Evolutionary conservation across 108 stramenopile species (phyloP), one percentile per base, ranked within the genome.

Genomic region (Discostella stelligeroides): DNA sequence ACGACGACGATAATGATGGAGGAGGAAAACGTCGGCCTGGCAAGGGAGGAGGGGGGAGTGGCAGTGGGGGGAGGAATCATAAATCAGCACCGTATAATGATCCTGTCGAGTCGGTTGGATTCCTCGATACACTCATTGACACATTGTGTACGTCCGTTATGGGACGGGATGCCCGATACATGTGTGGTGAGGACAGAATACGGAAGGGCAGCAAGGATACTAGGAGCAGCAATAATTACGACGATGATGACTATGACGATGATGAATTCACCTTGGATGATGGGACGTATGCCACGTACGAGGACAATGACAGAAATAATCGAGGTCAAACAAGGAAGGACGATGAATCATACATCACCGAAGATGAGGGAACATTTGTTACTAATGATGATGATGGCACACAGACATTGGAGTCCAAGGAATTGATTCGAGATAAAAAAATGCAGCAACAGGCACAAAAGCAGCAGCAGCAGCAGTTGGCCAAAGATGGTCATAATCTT

Each of bases 61-160:
- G 23, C 23, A 17, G 6, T 23, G 10, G 23, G 20, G 17, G 20
- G 50, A 23, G 20, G 20, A 51, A 51, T 11, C 5, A 21, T 21
- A 51, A 51, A 21, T 51, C n/a, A n/a, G n/a, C 50, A 3, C 23
- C 50, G 1, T 72, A 79, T 29, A 53, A 64, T 24, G 82, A 87
- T 65, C 86, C 87, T 7, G 88, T 90, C 62, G 87, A 88, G 69
- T 80, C 82, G 24, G 87, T 84, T 68, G 87, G 87, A 4, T 94
- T 94, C 55, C 66, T 94, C 41, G 92, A 94, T 64, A 78, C 88
- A 75, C 74, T 94, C 45, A 94, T 94, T 72, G 92, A 94, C 58
- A 88, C 90, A 14, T 81, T 94, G 34, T 94, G 92, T 53, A 82
- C 92, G 63, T 88, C 70, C 72, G 84, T 78, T 51, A 80, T 81